phyloP scores from a whole-genome alignment of 495 filamentous ascomycete genomes.

The Staphylotrichum longicolle region DNA sequence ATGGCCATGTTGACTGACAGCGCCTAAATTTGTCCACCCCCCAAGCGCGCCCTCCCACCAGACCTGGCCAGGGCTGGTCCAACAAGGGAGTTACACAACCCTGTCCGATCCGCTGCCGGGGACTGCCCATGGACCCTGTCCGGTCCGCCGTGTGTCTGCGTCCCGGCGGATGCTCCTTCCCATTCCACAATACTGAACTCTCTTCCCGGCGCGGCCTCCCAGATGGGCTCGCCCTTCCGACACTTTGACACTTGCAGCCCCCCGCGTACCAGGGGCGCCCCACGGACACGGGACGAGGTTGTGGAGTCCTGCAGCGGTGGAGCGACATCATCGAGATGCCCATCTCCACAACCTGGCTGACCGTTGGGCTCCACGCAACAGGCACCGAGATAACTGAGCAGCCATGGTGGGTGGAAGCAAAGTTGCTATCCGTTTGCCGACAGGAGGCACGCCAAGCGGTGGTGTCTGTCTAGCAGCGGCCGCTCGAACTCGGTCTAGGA shows the following conservation, averaged over 20 bases:
- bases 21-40: not conserved
- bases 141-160: no score
- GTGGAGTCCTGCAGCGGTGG: not conserved
- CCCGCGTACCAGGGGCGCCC: not conserved
- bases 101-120: no score
- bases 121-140: no score
- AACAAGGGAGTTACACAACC: not conserved
- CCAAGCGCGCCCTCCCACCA: no score
- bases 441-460: not conserved
- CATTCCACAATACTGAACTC: no score
- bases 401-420: not conserved
- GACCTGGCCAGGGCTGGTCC: no score
- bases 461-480: conserved; percentile 12
- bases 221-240: not conserved
- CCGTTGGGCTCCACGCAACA: not conserved
- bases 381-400: conserved; percentile 2
- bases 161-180: no score
- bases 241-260: not conserved
- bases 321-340: not conserved
- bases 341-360: not conserved
- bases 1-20: not conserved
- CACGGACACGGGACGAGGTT: not conserved
- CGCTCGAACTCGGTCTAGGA: conserved; percentile 1
- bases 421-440: not conserved
- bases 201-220: conserved; percentile 3